Base-by-base conservation (phyloP, 2,329 filamentous ascomycete genomes). In the Cladosporium velox region DNA sequence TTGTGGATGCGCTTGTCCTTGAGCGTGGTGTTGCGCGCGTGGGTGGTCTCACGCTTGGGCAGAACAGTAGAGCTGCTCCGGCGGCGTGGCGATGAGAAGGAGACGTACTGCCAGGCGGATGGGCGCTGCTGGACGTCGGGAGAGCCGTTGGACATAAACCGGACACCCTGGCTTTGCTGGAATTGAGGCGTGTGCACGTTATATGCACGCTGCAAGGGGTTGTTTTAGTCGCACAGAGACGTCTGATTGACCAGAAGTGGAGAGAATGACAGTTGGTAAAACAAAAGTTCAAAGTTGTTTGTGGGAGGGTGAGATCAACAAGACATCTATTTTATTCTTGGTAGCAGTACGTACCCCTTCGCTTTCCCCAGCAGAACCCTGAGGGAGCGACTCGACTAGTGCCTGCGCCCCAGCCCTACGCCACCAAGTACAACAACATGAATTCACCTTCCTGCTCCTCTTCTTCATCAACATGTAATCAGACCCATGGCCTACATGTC, bases 1-100 rank as follows among this genome's bases (percentile, higher is more conserved):
- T 77, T 76, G 21, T 57, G 68, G 65, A 70, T 67, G 76, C 75
- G 72, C 76, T 78, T 65, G 63, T 65, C 63, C 18, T 65, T 65
- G 63, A 59, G 26, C 11, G 63, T 52, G 2, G 26, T 7, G 26
- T n/a, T 32, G 11, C 28, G 18, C 41, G 41, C 41, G 51, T 32
- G 15, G 21, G 44, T 32, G 21, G 10, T 41, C 32, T 65, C 55
- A 34, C 63, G 63, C 49, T 65, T 65, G 32, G 63, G 63, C n/a
- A 65, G 55, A 47, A 59, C 55, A 26, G 63, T 41, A n/a, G 62
- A 57, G 30, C 63, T 65, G 44, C 63, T 65, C 15, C 63, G 55
- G 44, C 63, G 63, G 41, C 63, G 55, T 18, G 63, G 44, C n/a
- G 63, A 65, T 32, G 63, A 65, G 44, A 59, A 59, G 15, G 54